Evolutionary conservation across 768 basidiomycete genomes (phyloP).

Genomic region (Mycena vitilis): DNA sequence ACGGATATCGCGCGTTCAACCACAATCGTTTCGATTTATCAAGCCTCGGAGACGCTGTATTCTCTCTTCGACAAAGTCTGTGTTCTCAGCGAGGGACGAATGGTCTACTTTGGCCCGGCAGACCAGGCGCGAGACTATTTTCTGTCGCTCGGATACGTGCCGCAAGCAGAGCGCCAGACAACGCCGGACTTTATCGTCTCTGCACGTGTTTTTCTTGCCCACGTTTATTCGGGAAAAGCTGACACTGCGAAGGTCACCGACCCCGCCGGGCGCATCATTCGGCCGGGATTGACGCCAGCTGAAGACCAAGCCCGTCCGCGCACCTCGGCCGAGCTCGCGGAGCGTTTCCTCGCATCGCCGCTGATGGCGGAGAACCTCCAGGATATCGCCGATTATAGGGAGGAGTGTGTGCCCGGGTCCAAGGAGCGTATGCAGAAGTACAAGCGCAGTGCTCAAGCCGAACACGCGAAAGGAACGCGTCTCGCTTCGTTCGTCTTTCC

Average conservation of each 20-base stretch:
- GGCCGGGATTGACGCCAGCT: conserved; percentile 53
- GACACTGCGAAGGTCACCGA: conserved; percentile 55
- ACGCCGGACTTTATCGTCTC: conserved; percentile 73
- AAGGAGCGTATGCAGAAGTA: conserved; percentile 62
- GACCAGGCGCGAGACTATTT: conserved; percentile 77
- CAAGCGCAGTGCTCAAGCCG: conserved; percentile 57
- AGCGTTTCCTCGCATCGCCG: conserved; percentile 55
- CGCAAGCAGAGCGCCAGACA: conserved; percentile 68
- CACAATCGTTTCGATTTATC: conserved; percentile 87
- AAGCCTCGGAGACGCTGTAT: conserved; percentile 72
- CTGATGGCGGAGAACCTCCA: conserved; percentile 54
- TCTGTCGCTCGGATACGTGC: conserved; percentile 62
- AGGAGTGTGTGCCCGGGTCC: conserved; percentile 55
- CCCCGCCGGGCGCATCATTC: conserved; percentile 62
- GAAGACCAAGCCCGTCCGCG: conserved; percentile 50
- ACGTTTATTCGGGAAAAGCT: not conserved
- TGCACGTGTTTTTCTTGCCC: conserved; percentile 34
- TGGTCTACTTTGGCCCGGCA: conserved; percentile 81
- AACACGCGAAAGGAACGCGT: conserved; percentile 62
- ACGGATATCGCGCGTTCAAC: conserved; percentile 66
- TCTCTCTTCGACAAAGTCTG: conserved; percentile 80
- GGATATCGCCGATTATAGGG: conserved; percentile 59
- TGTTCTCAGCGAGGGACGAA: conserved; percentile 78
- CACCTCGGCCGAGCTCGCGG: conserved; percentile 69
- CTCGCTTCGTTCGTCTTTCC: conserved; percentile 49